Evolutionary conservation across 495 filamentous ascomycete genomes (phyloP).

Genomic region (Annulohypoxylon maeteangense): DNA sequence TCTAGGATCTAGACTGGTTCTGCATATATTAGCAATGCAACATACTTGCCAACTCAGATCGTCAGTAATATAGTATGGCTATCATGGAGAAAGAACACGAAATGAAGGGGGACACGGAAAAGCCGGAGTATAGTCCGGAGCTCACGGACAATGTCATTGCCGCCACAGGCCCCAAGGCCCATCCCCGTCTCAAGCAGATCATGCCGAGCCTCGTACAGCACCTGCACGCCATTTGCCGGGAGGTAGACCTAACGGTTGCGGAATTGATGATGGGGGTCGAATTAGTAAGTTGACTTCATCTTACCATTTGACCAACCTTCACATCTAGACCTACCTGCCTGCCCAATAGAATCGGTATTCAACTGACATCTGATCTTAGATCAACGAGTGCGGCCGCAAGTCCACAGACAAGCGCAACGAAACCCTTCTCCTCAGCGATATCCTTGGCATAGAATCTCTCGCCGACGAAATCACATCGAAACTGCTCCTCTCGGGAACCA

Average conservation of each 20-base stretch:
- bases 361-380: slow-evolving; percentile 49
- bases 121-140: slow-evolving; percentile 59
- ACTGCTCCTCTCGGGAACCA: slow-evolving; percentile 48
- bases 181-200: slow-evolving; percentile 64
- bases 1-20: neutral
- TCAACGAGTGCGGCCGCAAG: slow-evolving; percentile 80
- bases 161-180: slow-evolving; percentile 73
- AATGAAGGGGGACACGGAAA: slow-evolving; percentile 11
- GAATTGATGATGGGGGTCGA: slow-evolving; percentile 63
- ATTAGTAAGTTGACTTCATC: slow-evolving; percentile 46
- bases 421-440: slow-evolving; percentile 75
- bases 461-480: slow-evolving; percentile 83
- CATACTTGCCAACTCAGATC: neutral
- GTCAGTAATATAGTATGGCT: slow-evolving; percentile 1
- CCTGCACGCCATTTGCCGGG: slow-evolving; percentile 68
- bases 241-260: slow-evolving; percentile 65
- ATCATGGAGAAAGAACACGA: neutral
- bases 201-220: slow-evolving; percentile 66
- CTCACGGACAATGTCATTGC: slow-evolving; percentile 78
- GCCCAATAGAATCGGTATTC: too few relatives aligned
- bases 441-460: slow-evolving; percentile 78
- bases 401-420: slow-evolving; percentile 78
- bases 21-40: neutral
- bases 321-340: too few relatives aligned
- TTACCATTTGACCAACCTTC: neutral